These are phyloP conservation scores for Crassisporium funariophilum DNA, from an alignment of 768 basidiomycete genomes.

Conservation along the genomic window DNA sequence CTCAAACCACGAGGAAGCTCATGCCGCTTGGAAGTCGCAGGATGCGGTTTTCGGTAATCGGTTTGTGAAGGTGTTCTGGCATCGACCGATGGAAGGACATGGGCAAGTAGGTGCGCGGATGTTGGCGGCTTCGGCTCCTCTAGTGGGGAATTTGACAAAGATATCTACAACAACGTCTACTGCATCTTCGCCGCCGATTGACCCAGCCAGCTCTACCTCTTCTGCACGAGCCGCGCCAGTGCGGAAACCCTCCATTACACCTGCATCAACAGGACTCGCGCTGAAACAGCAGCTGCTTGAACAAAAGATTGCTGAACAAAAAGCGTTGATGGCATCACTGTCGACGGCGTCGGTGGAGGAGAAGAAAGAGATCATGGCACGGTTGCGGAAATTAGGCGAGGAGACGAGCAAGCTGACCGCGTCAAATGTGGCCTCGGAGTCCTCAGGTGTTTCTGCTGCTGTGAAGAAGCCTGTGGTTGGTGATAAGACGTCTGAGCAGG, in stretches of 20 bases:
- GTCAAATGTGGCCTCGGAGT: constrained; percentile 29
- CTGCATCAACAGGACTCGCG: constrained; percentile 41
- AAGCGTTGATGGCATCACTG: constrained; percentile 75
- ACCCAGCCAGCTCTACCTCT: constrained; percentile 11
- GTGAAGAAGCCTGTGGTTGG: constrained; percentile 18
- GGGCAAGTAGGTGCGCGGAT: constrained; percentile 76
- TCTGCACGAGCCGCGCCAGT: constrained; percentile 19
- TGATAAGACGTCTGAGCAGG: constrained; percentile 40
- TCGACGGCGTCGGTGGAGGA: constrained; percentile 64
- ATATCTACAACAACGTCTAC: constrained; percentile 15
- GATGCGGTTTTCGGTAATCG: constrained; percentile 95
- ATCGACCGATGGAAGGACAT: constrained; percentile 89
- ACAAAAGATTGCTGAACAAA: constrained; percentile 87
- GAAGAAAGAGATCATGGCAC: constrained; percentile 78
- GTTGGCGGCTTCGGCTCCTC: constrained; percentile 78
- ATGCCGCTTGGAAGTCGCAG: constrained; percentile 88
- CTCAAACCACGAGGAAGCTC: constrained; percentile 78
- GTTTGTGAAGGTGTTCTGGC: constrained; percentile 97
- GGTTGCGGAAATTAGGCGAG: constrained; percentile 73
- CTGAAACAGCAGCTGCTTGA: constrained; percentile 77
- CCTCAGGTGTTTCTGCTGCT: constrained; percentile 19
- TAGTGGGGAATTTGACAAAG: constrained; percentile 63
- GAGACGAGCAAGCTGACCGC: constrained; percentile 63
- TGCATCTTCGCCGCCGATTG: constrained; percentile 6
- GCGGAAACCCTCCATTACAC: constrained; percentile 40